These are phyloP conservation scores for Ploettnerulaceae sp. DNA, from an alignment of 2,329 filamentous ascomycete species.

Conservation along the genomic window DNA sequence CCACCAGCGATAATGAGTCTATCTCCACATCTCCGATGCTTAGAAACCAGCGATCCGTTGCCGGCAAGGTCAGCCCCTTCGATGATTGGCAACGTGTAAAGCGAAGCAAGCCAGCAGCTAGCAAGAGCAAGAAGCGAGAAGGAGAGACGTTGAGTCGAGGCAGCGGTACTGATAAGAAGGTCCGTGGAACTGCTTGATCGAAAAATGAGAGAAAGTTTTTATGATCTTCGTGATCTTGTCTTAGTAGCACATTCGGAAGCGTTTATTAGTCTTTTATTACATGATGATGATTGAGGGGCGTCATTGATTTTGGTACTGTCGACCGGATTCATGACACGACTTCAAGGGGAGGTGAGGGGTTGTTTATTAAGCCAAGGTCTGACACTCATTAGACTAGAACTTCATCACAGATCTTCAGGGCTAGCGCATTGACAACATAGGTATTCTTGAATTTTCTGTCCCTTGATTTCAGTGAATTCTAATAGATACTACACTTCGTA, in stretches of 20 bases:
- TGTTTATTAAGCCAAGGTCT: conserved; percentile 4
- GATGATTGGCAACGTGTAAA: conserved; percentile 66
- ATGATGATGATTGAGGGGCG: neutral
- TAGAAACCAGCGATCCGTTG: conserved; percentile 14
- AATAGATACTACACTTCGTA: too few species aligned
- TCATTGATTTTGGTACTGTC: conserved; percentile 7
- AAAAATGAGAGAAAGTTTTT: neutral
- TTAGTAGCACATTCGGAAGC: conserved; percentile 11
- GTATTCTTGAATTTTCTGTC: too few species aligned
- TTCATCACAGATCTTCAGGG: neutral
- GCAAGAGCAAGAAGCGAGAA: conserved; percentile 38
- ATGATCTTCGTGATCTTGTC: conserved; percentile 11
- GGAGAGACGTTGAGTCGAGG: conserved; percentile 35
- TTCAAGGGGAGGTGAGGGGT: neutral
- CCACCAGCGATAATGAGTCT: conserved; percentile 21
- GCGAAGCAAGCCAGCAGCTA: conserved; percentile 27
- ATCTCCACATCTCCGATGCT: conserved; percentile 33
- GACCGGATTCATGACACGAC: neutral
- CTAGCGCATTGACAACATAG: neutral
- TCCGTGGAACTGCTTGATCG: conserved; percentile 8
- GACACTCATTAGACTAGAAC: conserved; percentile 2
- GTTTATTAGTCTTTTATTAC: conserved; percentile 8
- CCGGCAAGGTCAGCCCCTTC: conserved; percentile 44
- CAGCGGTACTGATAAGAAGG: conserved; percentile 39
- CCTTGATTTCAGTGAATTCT: too few species aligned